Conservation (phyloP, 2,329 filamentous ascomycete genomes). For the Penicillium oxalicum region DNA sequence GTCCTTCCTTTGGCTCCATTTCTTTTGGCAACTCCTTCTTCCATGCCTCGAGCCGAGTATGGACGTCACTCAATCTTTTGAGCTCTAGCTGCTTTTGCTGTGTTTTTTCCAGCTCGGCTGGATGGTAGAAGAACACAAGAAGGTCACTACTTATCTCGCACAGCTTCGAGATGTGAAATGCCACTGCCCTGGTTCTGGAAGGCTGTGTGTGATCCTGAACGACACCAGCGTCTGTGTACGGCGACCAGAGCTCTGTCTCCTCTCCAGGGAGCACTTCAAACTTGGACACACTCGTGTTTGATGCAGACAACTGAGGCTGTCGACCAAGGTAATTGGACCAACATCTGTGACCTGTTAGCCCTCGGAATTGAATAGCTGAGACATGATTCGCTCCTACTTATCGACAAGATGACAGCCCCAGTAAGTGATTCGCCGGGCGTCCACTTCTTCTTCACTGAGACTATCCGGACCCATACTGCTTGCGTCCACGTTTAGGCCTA, state of each 20-base stretch:
- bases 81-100: conserved; percentile 75
- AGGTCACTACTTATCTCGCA: conserved; percentile 94
- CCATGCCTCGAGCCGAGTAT: conserved; percentile 86
- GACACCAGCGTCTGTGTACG: conserved; percentile 79
- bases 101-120: conserved; percentile 54
- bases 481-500: conserved; percentile 83
- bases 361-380: neutral
- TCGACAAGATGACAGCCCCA: conserved; percentile 99
- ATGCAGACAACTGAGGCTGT: conserved; percentile 75
- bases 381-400: conserved; percentile 50
- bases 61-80: conserved; percentile 87
- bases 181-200: conserved; percentile 73
- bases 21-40: conserved; percentile 75
- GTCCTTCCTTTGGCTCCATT: conserved; percentile 81
- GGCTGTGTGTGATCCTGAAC: conserved; percentile 69
- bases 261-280: conserved; percentile 87
- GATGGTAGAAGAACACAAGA: conserved; percentile 85
- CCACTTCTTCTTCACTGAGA: conserved; percentile 75
- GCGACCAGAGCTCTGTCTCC: conserved; percentile 78
- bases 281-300: conserved; percentile 76
- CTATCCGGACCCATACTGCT: conserved; percentile 57
- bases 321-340: conserved; percentile 97
- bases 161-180: conserved; percentile 72
- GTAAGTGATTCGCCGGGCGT: conserved; percentile 85
- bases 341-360: conserved; percentile 47